These are phyloP conservation scores for Paramecium biaurelia DNA, from an alignment of 73 alveolate species.

Conservation along the genomic window DNA sequence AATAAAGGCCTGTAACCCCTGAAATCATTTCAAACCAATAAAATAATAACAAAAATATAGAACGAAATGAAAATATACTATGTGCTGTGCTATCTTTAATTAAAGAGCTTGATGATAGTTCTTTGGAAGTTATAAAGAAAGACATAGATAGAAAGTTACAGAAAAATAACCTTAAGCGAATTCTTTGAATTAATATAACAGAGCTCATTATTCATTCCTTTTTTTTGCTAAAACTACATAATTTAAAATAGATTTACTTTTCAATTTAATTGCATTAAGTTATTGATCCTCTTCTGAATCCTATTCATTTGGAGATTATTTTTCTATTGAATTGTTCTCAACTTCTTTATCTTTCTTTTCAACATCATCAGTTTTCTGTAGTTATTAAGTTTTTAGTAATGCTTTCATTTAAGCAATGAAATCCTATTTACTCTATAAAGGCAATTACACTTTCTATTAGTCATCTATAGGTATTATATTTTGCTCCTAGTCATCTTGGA, in stretches of 20 bases:
- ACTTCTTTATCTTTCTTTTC: conserved; percentile 4
- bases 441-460: neutral
- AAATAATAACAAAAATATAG: conserved; percentile 2
- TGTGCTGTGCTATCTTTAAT: conserved; percentile 85
- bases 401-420: conserved; percentile 4
- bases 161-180: neutral
- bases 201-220: conserved; percentile 17
- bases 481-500: neutral
- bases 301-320: conserved; percentile 11
- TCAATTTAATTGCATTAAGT: neutral
- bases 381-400: neutral
- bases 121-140: conserved; percentile 81
- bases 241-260: neutral
- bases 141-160: conserved; percentile 79
- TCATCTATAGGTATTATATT: neutral
- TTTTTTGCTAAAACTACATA: neutral
- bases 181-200: conserved; percentile 18
- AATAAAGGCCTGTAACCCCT: neutral
- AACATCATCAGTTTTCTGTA: neutral
- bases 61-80: conserved; percentile 78
- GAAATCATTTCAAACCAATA: neutral
- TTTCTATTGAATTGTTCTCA: neutral
- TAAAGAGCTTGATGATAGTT: conserved; percentile 83
- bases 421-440: conserved; percentile 32
- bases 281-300: conserved; percentile 29